phyloP scores from a whole-genome alignment of 2,329 filamentous ascomycete genomes.

The Fusarium dimerum region DNA sequence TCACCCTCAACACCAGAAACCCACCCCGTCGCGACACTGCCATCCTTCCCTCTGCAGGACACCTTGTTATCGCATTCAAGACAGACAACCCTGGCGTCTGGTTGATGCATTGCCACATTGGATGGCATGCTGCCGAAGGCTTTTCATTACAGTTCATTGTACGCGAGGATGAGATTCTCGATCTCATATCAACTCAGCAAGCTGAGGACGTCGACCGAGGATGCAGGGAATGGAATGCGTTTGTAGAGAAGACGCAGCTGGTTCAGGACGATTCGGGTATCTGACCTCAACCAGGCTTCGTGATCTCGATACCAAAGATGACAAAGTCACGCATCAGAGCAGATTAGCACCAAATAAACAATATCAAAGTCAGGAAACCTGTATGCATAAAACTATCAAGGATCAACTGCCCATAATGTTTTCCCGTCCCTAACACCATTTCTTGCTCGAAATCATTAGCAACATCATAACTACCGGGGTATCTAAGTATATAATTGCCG shows the following conservation, averaged over 20 bases:
- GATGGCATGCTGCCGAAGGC: slow-evolving; percentile 26
- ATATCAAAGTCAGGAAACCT: neutral
- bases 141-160: slow-evolving; percentile 26
- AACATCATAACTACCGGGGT: slow-evolving; percentile 25
- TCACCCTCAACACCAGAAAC: slow-evolving; percentile 35
- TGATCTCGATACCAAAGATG: too few relatives aligned
- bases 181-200: slow-evolving; percentile 15
- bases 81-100: slow-evolving; percentile 52
- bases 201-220: slow-evolving; percentile 12
- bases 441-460: slow-evolving; percentile 12
- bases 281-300: neutral
- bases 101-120: slow-evolving; percentile 54
- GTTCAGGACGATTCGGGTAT: slow-evolving; percentile 24
- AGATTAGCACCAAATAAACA: too few relatives aligned
- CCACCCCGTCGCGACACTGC: slow-evolving; percentile 55
- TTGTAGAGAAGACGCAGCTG: slow-evolving; percentile 11
- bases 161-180: slow-evolving; percentile 22
- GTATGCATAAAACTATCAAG: slow-evolving; percentile 2
- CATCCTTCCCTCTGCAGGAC: slow-evolving; percentile 45
- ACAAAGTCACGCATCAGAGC: too few relatives aligned
- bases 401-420: too few relatives aligned
- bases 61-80: slow-evolving; percentile 51
- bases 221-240: slow-evolving; percentile 17
- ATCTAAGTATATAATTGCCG: slow-evolving; percentile 29
- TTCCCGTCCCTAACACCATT: slow-evolving; percentile 6